phyloP scores from a whole-genome alignment of 1,139 yeast species.

The Eremothecium coryli region DNA sequence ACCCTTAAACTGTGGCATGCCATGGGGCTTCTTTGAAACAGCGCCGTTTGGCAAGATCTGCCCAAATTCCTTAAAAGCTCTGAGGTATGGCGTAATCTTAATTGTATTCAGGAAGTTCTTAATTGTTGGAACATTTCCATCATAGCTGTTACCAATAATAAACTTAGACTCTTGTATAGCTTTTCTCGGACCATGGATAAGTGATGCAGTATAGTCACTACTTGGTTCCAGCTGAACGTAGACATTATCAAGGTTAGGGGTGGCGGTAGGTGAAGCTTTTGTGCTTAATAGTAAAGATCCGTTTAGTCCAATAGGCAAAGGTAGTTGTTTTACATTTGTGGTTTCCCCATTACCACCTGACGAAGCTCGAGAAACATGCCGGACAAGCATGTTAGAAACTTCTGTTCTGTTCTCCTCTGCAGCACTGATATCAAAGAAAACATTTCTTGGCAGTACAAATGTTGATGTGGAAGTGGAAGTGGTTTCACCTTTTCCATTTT shows the following conservation, averaged over 20 bases:
- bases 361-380: slow-evolving; percentile 1
- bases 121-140: slow-evolving; percentile 59
- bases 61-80: slow-evolving; percentile 68
- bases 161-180: slow-evolving; percentile 13
- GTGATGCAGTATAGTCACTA: background rate
- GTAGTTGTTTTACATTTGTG: slow-evolving; percentile 5
- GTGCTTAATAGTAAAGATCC: slow-evolving; percentile 31
- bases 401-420: slow-evolving; percentile 9
- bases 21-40: slow-evolving; percentile 17
- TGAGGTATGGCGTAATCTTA: slow-evolving; percentile 46
- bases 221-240: slow-evolving; percentile 47
- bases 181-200: background rate
- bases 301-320: slow-evolving; percentile 21
- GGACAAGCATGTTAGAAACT: slow-evolving; percentile 8
- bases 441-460: slow-evolving; percentile 48
- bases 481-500: slow-evolving; percentile 15
- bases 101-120: slow-evolving; percentile 46
- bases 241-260: slow-evolving; percentile 49
- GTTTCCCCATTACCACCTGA: background rate
- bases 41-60: slow-evolving; percentile 7
- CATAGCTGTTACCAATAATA: slow-evolving; percentile 43
- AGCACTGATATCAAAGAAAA: slow-evolving; percentile 50
- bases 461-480: slow-evolving; percentile 13
- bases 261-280: slow-evolving; percentile 44
- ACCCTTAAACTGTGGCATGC: slow-evolving; percentile 36